A percentile compares a stretch with the other conserved stretches of the same genome.
phyloP scores from a whole-genome alignment of 1,284 basidiomycete genomes.

The Heliocybe sulcata region DNA sequence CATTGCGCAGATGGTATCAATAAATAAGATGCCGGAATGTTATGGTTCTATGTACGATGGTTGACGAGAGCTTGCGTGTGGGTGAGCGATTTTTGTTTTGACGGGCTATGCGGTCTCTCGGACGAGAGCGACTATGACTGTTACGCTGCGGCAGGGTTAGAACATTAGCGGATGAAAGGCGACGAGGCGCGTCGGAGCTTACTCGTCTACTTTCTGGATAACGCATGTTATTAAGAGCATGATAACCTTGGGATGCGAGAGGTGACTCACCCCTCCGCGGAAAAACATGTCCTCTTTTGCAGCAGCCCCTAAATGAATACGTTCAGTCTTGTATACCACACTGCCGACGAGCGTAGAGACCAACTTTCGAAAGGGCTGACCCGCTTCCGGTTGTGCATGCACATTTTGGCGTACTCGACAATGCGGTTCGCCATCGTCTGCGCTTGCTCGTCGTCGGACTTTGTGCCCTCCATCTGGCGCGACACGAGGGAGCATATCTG shows the following conservation, averaged over 20 bases:
- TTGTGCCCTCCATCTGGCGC: constrained; percentile 35
- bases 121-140: constrained; percentile 52
- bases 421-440: constrained; percentile 66
- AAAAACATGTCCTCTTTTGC: constrained; percentile 55
- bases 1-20: constrained; percentile 1
- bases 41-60: too few species aligned
- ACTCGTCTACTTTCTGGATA: constrained; percentile 58
- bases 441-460: constrained; percentile 37
- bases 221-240: constrained; percentile 12
- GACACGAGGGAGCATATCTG: constrained; percentile 60
- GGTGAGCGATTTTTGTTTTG: too few species aligned
- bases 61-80: too few species aligned
- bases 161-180: background rate
- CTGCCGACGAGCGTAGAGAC: constrained; percentile 16
- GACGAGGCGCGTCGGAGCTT: constrained; percentile 21
- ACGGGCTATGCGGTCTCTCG: constrained; percentile 34
- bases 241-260: constrained; percentile 6
- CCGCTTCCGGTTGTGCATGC: constrained; percentile 57
- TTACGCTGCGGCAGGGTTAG: constrained; percentile 34
- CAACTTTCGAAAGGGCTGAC: constrained; percentile 67
- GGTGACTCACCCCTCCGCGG: constrained; percentile 62
- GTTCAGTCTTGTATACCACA: constrained; percentile 2
- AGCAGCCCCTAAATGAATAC: constrained; percentile 41
- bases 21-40: too few species aligned
- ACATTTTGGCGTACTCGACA: constrained; percentile 60